These are phyloP conservation scores for Dinochytrium kinnereticum DNA, from an alignment of 371 early-diverging fungal genomes.

Conservation along the genomic window DNA sequence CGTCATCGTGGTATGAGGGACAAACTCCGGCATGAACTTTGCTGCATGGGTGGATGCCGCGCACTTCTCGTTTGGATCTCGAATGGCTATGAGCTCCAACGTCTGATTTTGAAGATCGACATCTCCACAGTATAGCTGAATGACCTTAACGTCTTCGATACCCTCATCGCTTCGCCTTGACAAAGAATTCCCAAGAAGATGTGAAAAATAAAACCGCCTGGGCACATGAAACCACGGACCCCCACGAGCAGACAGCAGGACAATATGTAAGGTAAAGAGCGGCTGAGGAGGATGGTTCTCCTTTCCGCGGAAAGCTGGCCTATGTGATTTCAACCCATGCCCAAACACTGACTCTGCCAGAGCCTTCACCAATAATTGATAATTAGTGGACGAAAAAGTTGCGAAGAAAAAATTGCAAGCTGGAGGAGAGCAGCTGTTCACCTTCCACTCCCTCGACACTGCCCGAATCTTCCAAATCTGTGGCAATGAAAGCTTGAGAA, in stretches of 20 bases:
- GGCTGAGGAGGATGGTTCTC: neutral
- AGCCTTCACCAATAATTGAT: neutral
- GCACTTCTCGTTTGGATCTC: neutral
- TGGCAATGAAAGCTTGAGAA: neutral
- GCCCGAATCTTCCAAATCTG: neutral
- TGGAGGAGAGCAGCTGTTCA: neutral
- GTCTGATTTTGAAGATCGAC: constrained; percentile 5
- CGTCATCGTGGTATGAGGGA: neutral
- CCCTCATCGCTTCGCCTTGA: neutral
- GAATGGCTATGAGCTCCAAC: neutral
- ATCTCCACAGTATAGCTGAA: neutral
- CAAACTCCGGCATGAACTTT: neutral
- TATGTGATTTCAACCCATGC: neutral
- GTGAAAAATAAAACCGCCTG: constrained; percentile 1
- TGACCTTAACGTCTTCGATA: constrained; percentile 9
- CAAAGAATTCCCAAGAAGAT: neutral
- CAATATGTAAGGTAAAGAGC: neutral
- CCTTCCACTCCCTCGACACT: neutral
- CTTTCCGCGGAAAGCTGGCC: too few species aligned
- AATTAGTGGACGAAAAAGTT: neutral
- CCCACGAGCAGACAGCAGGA: neutral
- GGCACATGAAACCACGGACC: constrained; percentile 16
- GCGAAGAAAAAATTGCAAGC: neutral
- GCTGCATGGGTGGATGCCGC: neutral
- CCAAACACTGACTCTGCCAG: constrained; percentile 3